phyloP scores from a whole-genome alignment of 2,329 filamentous ascomycete genomes.

The Claviceps lovelessii region DNA sequence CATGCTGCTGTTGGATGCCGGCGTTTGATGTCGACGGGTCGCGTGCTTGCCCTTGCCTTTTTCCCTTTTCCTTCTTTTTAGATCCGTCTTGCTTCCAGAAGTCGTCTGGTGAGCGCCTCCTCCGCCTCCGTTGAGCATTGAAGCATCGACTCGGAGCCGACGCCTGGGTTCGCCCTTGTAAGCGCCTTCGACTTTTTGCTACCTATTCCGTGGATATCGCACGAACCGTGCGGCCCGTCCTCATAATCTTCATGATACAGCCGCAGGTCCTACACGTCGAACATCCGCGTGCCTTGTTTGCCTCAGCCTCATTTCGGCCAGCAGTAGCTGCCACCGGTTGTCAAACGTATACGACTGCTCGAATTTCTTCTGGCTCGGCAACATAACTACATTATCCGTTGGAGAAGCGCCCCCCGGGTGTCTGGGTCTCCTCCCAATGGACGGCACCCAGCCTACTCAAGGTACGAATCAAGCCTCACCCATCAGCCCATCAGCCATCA shows the following conservation, averaged over 20 bases:
- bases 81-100: too few relatives aligned
- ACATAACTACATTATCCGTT: neutral
- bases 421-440: constrained; percentile 24
- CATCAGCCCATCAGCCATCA: neutral
- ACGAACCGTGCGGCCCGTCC: too few relatives aligned
- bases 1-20: too few relatives aligned
- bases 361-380: neutral
- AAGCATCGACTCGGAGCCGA: too few relatives aligned
- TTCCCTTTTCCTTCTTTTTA: too few relatives aligned
- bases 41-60: too few relatives aligned
- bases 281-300: neutral
- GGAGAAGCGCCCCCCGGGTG: neutral
- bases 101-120: too few relatives aligned
- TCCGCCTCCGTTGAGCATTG: too few relatives aligned
- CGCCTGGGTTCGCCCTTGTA: neutral
- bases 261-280: neutral
- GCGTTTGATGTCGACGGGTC: too few relatives aligned
- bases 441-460: constrained; percentile 30
- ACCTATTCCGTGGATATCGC: neutral
- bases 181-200: neutral
- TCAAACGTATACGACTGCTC: neutral
- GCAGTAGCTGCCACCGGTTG: neutral
- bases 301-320: neutral
- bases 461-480: constrained; percentile 13
- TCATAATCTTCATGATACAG: neutral